Evolutionary conservation across 2,329 filamentous ascomycete genomes (phyloP).

Genomic region (Arthrobotrys sinensis): DNA sequence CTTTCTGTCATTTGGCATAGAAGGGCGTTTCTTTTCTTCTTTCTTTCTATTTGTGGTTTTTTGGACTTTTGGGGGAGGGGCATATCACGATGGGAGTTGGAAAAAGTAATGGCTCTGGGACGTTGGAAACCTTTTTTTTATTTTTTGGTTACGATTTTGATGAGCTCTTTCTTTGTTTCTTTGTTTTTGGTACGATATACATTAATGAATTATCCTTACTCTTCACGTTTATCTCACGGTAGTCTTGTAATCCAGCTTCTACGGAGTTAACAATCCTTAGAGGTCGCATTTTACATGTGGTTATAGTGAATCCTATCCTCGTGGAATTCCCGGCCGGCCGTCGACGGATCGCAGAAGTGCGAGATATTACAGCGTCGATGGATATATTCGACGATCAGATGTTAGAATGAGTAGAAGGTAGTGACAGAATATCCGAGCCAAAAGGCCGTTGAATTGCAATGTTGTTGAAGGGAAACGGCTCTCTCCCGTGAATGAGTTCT

Average conservation of each 20-base stretch:
- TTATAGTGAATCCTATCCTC: not conserved
- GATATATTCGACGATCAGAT: constrained; percentile 19
- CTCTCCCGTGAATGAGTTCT: not conserved
- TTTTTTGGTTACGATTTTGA: constrained; percentile 4
- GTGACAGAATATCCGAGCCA: not conserved
- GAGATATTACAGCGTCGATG: not conserved
- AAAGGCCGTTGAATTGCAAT: constrained; percentile 2
- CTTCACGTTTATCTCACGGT: not conserved
- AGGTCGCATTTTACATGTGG: not conserved
- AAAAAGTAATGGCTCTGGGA: constrained; percentile 20
- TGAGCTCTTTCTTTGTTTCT: not conserved
- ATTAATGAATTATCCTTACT: constrained; percentile 22
- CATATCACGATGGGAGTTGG: constrained; percentile 38
- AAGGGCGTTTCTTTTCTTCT: constrained; percentile 38
- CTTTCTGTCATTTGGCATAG: constrained; percentile 42
- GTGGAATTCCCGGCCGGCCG: not conserved
- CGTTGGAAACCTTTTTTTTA: constrained; percentile 1
- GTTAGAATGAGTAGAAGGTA: not conserved
- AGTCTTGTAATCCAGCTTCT: too few species aligned
- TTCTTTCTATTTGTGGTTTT: constrained; percentile 1
- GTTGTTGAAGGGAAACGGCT: not conserved
- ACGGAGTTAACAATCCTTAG: not conserved
- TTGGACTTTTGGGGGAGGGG: constrained; percentile 16
- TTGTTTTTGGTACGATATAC: constrained; percentile 4
- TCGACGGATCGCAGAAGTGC: not conserved